A percentile compares a stretch with the other conserved stretches of the same genome.
phyloP scores from a whole-genome alignment of 2,329 filamentous ascomycete genomes.

The Fusarium devonianum region DNA sequence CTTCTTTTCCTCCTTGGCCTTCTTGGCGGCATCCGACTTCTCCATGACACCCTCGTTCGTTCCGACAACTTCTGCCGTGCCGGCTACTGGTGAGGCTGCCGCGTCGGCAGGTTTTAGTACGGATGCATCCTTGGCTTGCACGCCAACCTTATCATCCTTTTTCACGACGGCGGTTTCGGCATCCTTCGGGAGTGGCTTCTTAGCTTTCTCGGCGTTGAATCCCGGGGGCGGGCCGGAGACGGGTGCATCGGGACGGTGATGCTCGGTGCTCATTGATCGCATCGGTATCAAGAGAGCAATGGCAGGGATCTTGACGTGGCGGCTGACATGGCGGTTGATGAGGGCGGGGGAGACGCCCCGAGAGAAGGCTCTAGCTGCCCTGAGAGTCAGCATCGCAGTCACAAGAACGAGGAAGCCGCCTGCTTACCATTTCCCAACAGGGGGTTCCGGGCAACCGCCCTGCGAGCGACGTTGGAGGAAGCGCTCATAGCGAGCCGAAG shows the following conservation, averaged over 20 bases:
- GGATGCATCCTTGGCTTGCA: slow-evolving; percentile 17
- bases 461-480: slow-evolving; percentile 62
- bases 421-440: slow-evolving; percentile 58
- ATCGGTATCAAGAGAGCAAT: slow-evolving; percentile 65
- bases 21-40: slow-evolving; percentile 64
- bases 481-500: slow-evolving; percentile 58
- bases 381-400: slow-evolving; percentile 36
- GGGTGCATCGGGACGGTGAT: slow-evolving; percentile 58
- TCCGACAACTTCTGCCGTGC: slow-evolving; percentile 51
- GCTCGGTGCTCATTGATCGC: slow-evolving; percentile 65
- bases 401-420: slow-evolving; percentile 23
- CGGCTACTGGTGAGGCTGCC: slow-evolving; percentile 46
- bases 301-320: slow-evolving; percentile 56
- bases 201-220: slow-evolving; percentile 89
- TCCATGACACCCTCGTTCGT: slow-evolving; percentile 66
- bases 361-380: slow-evolving; percentile 55
- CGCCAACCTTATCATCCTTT: slow-evolving; percentile 44
- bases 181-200: slow-evolving; percentile 77
- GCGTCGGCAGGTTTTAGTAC: slow-evolving; percentile 36
- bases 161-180: slow-evolving; percentile 47
- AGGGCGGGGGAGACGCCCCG: slow-evolving; percentile 56
- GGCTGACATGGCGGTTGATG: slow-evolving; percentile 56
- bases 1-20: slow-evolving; percentile 79
- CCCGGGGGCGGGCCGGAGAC: slow-evolving; percentile 79
- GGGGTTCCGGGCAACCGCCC: slow-evolving; percentile 61